These are phyloP conservation scores for Bocquillonia castaneifolia DNA, from an alignment of 441 rosid species.

Conservation along the genomic window DNA sequence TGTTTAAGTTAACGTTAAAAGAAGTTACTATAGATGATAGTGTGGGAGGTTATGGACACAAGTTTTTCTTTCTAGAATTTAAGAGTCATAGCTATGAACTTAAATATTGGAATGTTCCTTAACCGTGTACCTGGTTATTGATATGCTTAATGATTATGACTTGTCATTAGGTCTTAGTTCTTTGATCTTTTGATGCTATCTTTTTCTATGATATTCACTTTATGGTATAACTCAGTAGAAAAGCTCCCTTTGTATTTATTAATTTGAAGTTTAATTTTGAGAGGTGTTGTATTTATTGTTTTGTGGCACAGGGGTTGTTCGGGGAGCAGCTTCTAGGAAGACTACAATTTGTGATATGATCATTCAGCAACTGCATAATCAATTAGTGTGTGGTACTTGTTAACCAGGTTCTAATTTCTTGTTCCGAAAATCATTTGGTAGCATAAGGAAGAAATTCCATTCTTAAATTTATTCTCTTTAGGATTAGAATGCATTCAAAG, in stretches of 20 bases:
- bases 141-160: too few species aligned
- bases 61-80: too few species aligned
- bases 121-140: too few species aligned
- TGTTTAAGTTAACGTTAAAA: too few species aligned
- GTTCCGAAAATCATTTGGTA: not conserved
- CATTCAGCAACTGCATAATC: constrained; percentile 98
- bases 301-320: constrained; percentile 74
- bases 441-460: not conserved
- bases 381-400: constrained; percentile 95
- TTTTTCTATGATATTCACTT: too few species aligned
- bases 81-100: too few species aligned
- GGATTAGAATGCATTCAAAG: not conserved
- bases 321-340: constrained; percentile 99
- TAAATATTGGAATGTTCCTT: too few species aligned
- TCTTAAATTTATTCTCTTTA: not conserved
- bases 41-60: too few species aligned
- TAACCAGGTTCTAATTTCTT: constrained; percentile 57
- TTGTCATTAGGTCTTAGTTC: too few species aligned
- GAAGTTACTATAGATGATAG: too few species aligned
- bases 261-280: constrained; percentile 6
- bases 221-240: too few species aligned
- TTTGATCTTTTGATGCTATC: too few species aligned
- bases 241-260: not conserved
- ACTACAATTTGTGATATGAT: constrained; percentile 98
- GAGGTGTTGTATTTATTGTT: constrained; percentile 13